These are phyloP conservation scores for Epichloe bromicola DNA, from an alignment of 2,329 filamentous ascomycete species.

Conservation along the genomic window DNA sequence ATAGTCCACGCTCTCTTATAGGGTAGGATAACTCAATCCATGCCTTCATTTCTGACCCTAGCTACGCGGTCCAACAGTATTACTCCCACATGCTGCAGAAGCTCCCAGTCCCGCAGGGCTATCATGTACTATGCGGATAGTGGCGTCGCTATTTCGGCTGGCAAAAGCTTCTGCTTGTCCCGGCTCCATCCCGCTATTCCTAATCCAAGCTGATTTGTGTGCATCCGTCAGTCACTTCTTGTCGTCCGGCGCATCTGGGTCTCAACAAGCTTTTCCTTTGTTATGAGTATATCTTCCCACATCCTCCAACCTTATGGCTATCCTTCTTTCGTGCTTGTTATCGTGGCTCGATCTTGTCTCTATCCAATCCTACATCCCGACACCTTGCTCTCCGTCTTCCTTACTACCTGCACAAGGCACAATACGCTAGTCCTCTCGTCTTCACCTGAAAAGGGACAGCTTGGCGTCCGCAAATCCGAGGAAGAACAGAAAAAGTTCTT, in stretches of 20 bases:
- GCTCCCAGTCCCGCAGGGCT: no score
- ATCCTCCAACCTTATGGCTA: neutral
- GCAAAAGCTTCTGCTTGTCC: neutral
- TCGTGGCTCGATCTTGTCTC: neutral
- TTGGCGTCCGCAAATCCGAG: neutral
- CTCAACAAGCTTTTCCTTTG: neutral
- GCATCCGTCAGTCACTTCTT: neutral
- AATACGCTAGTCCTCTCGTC: no score
- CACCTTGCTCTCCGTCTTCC: neutral
- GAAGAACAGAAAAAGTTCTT: neutral
- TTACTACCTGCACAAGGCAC: no score
- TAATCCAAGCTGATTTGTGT: neutral
- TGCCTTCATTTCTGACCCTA: no score
- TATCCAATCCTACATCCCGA: neutral
- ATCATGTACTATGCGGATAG: neutral
- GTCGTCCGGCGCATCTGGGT: neutral
- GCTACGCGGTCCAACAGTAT: no score
- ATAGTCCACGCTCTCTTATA: no score
- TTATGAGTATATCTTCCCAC: neutral
- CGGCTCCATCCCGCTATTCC: neutral
- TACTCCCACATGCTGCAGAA: no score
- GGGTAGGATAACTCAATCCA: no score
- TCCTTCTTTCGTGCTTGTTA: neutral
- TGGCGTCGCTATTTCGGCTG: slow-evolving; percentile 2
- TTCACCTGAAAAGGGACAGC: no score